Conservation (phyloP, 176 grass and related monocot genomes). For the Phoenix roebelenii region DNA sequence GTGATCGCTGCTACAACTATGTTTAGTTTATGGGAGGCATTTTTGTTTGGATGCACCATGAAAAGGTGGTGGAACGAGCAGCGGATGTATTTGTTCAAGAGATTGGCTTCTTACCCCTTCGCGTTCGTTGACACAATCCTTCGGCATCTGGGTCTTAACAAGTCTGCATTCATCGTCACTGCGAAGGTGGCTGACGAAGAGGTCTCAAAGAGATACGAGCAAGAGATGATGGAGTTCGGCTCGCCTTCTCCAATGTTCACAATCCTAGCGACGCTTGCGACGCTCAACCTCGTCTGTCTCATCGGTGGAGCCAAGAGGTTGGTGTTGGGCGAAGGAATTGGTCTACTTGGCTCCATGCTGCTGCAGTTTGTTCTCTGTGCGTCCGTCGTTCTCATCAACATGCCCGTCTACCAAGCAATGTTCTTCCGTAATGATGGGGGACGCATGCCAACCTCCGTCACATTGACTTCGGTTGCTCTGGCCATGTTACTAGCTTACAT, state of each 20-base stretch:
- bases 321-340: constrained; percentile 1
- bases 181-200: constrained; percentile 20
- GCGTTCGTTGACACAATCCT: constrained; percentile 1
- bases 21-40: constrained; percentile 1
- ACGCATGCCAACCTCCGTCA: constrained; percentile 16
- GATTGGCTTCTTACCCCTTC: constrained; percentile 17
- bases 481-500: constrained; percentile 15
- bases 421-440: constrained; percentile 25
- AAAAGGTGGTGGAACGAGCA: constrained; percentile 18
- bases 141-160: not conserved
- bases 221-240: constrained; percentile 35
- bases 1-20: constrained; percentile 1
- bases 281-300: constrained; percentile 19
- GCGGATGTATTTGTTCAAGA: constrained; percentile 15
- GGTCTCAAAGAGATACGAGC: constrained; percentile 21
- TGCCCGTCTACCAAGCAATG: constrained; percentile 37
- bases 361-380: constrained; percentile 19
- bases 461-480: constrained; percentile 17
- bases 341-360: constrained; percentile 9
- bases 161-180: constrained; percentile 6
- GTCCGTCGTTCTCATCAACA: constrained; percentile 20
- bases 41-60: not conserved
- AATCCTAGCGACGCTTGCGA: constrained; percentile 19
- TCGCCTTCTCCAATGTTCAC: constrained; percentile 24
- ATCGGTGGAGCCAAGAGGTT: constrained; percentile 1